phyloP scores from a whole-genome alignment of 768 basidiomycete genomes.

The Termitomyces sp. region DNA sequence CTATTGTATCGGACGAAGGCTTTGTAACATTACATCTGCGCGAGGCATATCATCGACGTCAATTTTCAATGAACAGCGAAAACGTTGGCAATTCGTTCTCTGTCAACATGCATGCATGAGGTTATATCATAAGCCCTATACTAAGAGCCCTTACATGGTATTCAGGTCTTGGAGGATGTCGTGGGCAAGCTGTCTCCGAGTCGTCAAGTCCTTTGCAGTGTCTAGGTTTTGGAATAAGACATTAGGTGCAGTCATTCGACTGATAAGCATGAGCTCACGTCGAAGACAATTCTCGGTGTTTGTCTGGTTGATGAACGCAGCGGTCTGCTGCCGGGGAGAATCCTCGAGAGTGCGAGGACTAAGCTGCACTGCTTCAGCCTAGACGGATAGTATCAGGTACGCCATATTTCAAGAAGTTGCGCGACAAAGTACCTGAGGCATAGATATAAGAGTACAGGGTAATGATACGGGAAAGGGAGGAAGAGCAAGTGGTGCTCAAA shows the following conservation, averaged over 20 bases:
- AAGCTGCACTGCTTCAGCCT: constrained; percentile 4
- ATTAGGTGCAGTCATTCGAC: neutral
- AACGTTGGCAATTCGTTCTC: constrained; percentile 29
- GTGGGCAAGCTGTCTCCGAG: constrained; percentile 13
- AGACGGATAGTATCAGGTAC: neutral
- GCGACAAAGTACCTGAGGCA: constrained; percentile 9
- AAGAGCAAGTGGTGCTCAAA: neutral
- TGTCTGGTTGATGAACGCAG: neutral
- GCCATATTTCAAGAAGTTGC: neutral
- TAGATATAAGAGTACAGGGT: neutral
- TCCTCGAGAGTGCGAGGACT: constrained; percentile 1
- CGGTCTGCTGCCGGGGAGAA: neutral
- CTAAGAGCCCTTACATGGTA: constrained; percentile 20
- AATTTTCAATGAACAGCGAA: constrained; percentile 18
- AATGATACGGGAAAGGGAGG: neutral
- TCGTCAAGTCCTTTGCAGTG: constrained; percentile 3
- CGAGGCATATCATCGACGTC: neutral
- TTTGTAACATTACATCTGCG: neutral
- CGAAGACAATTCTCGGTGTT: constrained; percentile 3
- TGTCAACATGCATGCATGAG: constrained; percentile 7
- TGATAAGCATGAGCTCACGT: constrained; percentile 1
- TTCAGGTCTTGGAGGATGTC: constrained; percentile 26
- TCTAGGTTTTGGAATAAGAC: neutral
- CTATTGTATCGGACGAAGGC: neutral
- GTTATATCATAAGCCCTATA: neutral